Evolutionary conservation across 2,329 filamentous ascomycete genomes (phyloP), one percentile per base, ranked within the genome.

Genomic region (Pseudogymnoascus sp.): DNA sequence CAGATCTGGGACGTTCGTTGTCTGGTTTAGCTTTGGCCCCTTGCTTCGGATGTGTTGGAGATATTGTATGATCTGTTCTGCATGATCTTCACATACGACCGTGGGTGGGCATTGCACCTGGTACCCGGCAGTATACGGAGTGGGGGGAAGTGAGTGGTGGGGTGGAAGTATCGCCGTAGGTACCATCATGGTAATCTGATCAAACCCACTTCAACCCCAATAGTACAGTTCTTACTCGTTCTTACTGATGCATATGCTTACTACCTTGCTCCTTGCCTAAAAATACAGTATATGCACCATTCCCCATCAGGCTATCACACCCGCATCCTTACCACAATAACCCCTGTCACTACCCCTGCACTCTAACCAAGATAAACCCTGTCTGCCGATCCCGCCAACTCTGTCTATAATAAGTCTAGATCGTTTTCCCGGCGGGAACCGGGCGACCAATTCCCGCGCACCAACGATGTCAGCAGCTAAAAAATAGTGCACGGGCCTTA

Each of bases 21-120:
- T 50, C 14, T 28, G 43, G 43, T 50, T 50, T 50, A 50, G 43
- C 43, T 50, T 50, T 46, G 11, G 24, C 24, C 43, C 43, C 43
- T 33, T 56, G 28, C 28, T 56, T 33, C 5, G 50, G 28, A 56
- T 4, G 26, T 19, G 50, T 56, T 33, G 50, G 28, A 19, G 50
- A 56, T 56, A n/a, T 50, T 50, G 43, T 50, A 50, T 24, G 22
- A 50, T 28, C 22, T 56, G 50, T 56, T 33, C 50, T 56, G n/a
- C 50, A 56, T 10, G 26, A 33, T 53, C 26, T 31, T 31, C 26
- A 31, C n/a, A 28, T 14, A 12, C 50, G 8, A 5, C 10, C 6
- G n/a, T 16, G 6, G n/a, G 46, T 19, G 19, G 31, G 12, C 19
- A 31, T 53, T 6, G 43, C 41, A n/a, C 24, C 24, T 26, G 43